A percentile compares a stretch with the other conserved stretches of the same genome.
These are phyloP conservation scores for Endothia cerciana DNA, from an alignment of 2,329 filamentous ascomycete species.

Conservation along the genomic window DNA sequence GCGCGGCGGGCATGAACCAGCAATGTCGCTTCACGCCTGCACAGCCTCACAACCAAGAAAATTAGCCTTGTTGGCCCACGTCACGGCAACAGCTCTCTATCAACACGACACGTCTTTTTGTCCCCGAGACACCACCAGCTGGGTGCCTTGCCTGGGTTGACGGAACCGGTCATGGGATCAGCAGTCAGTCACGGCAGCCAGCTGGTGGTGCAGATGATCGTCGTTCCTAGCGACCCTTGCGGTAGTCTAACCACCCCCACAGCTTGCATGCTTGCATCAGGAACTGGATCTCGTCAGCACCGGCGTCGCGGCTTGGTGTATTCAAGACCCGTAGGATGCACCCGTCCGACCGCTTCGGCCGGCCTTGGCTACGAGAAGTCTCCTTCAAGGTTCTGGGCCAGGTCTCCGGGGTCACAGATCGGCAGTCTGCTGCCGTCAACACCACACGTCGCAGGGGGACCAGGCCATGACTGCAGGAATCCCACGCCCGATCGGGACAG, in stretches of 20 bases:
- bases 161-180: neutral
- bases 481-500: neutral
- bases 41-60: conserved; percentile 1
- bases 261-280: neutral
- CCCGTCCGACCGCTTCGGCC: neutral
- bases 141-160: neutral
- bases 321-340: neutral
- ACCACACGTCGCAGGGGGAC: neutral
- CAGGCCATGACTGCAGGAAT: neutral
- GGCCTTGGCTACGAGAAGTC: neutral
- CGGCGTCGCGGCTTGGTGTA: neutral
- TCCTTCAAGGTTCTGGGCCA: neutral
- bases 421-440: neutral
- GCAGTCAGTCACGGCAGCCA: neutral
- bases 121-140: neutral
- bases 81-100: neutral
- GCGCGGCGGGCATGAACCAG: neutral
- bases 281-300: neutral
- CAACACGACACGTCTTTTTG: neutral
- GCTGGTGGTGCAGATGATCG: neutral
- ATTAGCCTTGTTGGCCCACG: neutral
- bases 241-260: neutral
- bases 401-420: neutral
- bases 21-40: conserved; percentile 3
- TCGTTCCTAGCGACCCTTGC: neutral